Conservation (phyloP, 345 rosid species). For the Eucalyptus virginea region DNA sequence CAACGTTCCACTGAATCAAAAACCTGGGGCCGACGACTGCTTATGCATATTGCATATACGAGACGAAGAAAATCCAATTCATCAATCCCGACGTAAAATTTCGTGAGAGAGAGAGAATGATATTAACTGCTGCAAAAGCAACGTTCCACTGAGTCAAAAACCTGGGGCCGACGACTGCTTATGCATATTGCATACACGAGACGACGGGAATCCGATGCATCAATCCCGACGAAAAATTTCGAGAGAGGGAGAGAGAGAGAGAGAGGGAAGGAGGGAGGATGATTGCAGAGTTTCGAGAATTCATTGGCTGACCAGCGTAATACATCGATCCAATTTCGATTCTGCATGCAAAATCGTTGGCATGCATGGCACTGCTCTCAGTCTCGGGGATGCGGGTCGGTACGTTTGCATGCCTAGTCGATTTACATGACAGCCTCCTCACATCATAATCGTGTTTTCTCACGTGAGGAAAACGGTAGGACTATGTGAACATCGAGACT, state of each 20-base stretch:
- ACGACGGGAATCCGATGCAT: not conserved
- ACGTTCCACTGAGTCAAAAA: not conserved
- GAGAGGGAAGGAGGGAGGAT: not conserved
- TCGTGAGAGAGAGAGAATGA: not conserved
- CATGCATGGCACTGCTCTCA: not conserved
- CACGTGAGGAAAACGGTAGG: not conserved
- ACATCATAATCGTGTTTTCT: not conserved
- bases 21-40: not conserved
- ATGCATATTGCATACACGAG: not conserved
- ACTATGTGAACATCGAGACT: not conserved
- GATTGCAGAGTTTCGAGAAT: not conserved
- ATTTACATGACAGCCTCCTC: slow-evolving; percentile 8
- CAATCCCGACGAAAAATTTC: not conserved
- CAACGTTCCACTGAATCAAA: not conserved
- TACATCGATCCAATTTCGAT: not conserved
- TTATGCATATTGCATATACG: not conserved
- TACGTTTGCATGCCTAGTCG: slow-evolving; percentile 31
- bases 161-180: not conserved
- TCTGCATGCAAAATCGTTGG: not conserved
- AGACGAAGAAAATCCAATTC: not conserved
- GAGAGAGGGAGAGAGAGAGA: not conserved
- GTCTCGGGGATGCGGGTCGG: not conserved
- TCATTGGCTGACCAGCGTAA: not conserved
- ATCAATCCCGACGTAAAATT: not conserved
- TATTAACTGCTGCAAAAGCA: not conserved